phyloP scores from a whole-genome alignment of 805 yeast species.

The Hermanozyma aechmeae region DNA sequence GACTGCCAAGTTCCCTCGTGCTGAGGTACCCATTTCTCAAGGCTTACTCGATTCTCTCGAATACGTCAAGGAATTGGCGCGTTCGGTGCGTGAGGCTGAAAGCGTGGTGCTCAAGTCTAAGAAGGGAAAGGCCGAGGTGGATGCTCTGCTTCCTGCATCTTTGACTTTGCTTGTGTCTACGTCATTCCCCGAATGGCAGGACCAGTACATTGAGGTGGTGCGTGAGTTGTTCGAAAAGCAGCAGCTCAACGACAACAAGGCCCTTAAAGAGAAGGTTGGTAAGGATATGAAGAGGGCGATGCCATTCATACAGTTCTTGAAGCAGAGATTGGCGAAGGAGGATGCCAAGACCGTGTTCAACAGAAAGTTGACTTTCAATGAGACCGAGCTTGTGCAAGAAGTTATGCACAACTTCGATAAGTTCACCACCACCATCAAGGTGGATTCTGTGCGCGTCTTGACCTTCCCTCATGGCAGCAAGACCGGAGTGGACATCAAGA shows the following conservation, averaged over 20 bases:
- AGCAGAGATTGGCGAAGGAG: slow-evolving; percentile 67
- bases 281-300: slow-evolving; percentile 95
- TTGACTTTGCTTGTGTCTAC: slow-evolving; percentile 67
- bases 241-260: slow-evolving; percentile 54
- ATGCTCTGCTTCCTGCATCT: slow-evolving; percentile 61
- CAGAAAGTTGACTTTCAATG: slow-evolving; percentile 80
- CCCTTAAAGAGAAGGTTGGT: slow-evolving; percentile 57
- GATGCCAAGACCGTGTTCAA: slow-evolving; percentile 75
- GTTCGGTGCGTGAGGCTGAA: slow-evolving; percentile 90
- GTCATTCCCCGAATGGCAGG: slow-evolving; percentile 71
- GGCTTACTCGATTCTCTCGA: slow-evolving; percentile 58
- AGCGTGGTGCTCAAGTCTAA: slow-evolving; percentile 69
- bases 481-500: slow-evolving; percentile 53
- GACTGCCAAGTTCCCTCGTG: slow-evolving; percentile 70
- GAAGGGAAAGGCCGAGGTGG: slow-evolving; percentile 79
- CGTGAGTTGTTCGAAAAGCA: slow-evolving; percentile 63
- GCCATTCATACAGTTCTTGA: slow-evolving; percentile 88
- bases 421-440: slow-evolving; percentile 49
- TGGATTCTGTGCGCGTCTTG: slow-evolving; percentile 51
- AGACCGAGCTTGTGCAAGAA: slow-evolving; percentile 52
- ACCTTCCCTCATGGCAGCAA: slow-evolving; percentile 54
- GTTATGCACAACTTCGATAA: slow-evolving; percentile 49
- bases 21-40: slow-evolving; percentile 55
- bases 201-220: slow-evolving; percentile 54
- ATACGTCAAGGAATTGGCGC: slow-evolving; percentile 69